phyloP scores from a whole-genome alignment of 345 rosid genomes.

The Excoecaria agallocha region DNA sequence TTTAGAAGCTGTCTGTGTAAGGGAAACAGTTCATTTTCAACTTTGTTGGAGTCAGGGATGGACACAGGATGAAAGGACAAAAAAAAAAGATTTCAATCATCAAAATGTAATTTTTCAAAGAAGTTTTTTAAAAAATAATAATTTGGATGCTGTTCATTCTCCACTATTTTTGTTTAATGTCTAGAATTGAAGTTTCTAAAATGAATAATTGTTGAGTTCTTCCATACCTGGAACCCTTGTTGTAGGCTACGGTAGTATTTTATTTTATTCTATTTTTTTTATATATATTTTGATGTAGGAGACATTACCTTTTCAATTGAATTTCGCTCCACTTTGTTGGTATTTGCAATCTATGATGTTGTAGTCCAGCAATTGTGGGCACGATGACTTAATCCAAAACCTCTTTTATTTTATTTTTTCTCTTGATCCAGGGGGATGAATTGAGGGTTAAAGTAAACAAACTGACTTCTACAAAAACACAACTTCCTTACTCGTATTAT shows the following conservation, averaged over 20 bases:
- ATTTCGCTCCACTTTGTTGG: background rate
- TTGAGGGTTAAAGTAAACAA: constrained; percentile 91
- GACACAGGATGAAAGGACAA: no score
- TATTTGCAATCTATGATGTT: constrained; percentile 1
- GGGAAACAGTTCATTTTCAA: no score
- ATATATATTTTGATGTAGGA: background rate
- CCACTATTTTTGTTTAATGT: background rate
- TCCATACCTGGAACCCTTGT: background rate
- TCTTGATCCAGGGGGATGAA: constrained; percentile 56
- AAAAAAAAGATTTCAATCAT: background rate
- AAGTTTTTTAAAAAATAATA: no score
- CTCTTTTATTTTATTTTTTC: constrained; percentile 3
- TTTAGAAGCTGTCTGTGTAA: background rate
- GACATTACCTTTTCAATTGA: background rate
- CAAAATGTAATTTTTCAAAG: background rate
- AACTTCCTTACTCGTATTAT: constrained; percentile 84
- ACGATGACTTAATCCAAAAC: background rate
- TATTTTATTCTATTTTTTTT: background rate
- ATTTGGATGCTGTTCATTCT: background rate
- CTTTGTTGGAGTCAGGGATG: no score
- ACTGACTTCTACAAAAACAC: constrained; percentile 84
- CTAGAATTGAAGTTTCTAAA: background rate
- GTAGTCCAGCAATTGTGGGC: background rate
- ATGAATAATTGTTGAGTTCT: background rate
- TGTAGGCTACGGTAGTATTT: background rate